Base-by-base conservation (phyloP, 371 early-diverging fungal genomes). In the Mucor sp. region DNA sequence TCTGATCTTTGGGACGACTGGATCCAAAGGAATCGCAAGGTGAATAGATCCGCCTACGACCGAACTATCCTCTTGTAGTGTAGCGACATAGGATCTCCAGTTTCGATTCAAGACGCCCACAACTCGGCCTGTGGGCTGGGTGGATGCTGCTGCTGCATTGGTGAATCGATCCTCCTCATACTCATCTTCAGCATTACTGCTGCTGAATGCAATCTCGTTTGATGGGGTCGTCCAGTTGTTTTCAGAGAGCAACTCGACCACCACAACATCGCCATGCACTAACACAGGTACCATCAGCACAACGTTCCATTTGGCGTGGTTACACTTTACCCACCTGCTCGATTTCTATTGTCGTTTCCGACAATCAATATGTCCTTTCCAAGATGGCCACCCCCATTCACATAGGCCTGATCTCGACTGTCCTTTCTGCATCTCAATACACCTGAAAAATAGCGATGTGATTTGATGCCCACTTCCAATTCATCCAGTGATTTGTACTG, bases 81-180 rank as follows among this genome's bases (percentile, higher is more conserved):
- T 94, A 8, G 96, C 96, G 17, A 95, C 95, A 73, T 89, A 94
- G 11, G 94, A 91, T 47, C 96, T 84, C 96, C 96, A 97, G 69
- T 91, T 93, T 32, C 95, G 86, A 63, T 94, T 91, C 39, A 91
- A 78, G 33, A 96, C 85, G 15, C 94, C 95, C 6, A 97, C 91
- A 0, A 97, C 90, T 28, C 84, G 74, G 15, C 87, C 93, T 27
- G 88, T 85, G 27, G 93, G 88, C 60, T 78, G 73, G 32, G 65
- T 70, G 37, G 71, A 60, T 66, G 68, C n/a, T 58, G 67, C 23
- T 59, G 65, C 37, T 25, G 69, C 15, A 60, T 39, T 63, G 9
- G 37, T 62, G 25, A 64, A 64, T 41, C 60, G 43, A 32, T 71
- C 68, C n/a, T 68, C 64, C 53, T 72, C 72, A 57, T 41, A 68